Percentiles rank a stretch among this genome's conserved stretches.
Conservation (phyloP, 1,284 basidiomycete species). For the Microstroma glucosiphilum region DNA sequence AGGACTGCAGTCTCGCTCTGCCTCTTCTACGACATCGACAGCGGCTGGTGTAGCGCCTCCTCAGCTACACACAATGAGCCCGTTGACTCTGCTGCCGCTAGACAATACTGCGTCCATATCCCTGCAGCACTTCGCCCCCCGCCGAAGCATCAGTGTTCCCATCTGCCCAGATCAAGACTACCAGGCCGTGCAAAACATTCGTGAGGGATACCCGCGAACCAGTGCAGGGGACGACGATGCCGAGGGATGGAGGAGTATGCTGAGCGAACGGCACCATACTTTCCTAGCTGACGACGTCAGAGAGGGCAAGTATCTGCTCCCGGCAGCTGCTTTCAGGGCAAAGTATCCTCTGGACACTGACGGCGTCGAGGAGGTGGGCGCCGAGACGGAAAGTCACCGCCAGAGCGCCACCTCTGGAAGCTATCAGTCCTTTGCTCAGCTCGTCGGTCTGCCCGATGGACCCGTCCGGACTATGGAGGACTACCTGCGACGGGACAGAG, state of each 20-base stretch:
- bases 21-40: no score
- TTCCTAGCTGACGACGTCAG: background rate
- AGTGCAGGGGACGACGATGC: constrained; percentile 1
- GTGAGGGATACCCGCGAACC: background rate
- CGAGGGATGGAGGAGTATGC: background rate
- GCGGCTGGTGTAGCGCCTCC: no score
- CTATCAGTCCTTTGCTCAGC: background rate
- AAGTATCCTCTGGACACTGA: background rate
- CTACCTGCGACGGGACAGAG: background rate
- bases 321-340: no score
- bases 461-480: background rate
- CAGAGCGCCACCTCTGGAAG: background rate
- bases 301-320: background rate
- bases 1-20: no score
- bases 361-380: constrained; percentile 1
- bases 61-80: background rate
- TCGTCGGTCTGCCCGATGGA: constrained; percentile 2
- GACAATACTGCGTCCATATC: background rate
- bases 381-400: background rate
- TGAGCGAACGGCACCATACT: background rate
- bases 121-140: background rate
- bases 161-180: background rate
- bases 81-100: background rate
- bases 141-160: background rate
- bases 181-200: background rate